phyloP scores from a whole-genome alignment of 1,284 basidiomycete species.

The Polyporus tsugae region DNA sequence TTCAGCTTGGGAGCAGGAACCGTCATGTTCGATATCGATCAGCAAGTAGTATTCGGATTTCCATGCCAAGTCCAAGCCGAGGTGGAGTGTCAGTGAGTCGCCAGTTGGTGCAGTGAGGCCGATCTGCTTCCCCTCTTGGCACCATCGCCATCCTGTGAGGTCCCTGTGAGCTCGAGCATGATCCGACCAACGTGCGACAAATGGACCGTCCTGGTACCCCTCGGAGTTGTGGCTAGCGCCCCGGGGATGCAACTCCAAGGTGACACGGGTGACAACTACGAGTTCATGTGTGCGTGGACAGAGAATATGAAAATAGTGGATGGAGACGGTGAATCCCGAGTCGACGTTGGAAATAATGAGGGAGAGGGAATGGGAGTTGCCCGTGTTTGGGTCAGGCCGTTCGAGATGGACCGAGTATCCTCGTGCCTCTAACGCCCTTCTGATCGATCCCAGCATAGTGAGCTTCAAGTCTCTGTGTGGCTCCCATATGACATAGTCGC shows the following conservation, averaged over 20 bases:
- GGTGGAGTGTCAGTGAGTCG: not conserved
- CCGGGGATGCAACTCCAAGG: not conserved
- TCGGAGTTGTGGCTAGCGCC: not conserved
- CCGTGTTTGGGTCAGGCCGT: not conserved
- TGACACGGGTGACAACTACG: not conserved
- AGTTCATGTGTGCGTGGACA: too few species aligned
- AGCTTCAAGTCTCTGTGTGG: not conserved
- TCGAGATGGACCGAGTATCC: not conserved
- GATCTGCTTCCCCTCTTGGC: not conserved
- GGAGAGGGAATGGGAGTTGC: not conserved
- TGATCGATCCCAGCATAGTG: not conserved
- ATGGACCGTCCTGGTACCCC: not conserved
- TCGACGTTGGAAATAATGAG: not conserved
- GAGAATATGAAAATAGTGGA: not conserved
- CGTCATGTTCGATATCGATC: not conserved
- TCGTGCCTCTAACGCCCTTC: not conserved
- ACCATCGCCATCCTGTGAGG: not conserved
- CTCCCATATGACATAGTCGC: too few species aligned
- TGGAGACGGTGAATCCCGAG: not conserved
- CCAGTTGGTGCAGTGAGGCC: not conserved
- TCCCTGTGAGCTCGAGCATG: too few species aligned
- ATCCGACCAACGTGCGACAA: not conserved
- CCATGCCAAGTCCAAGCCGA: not conserved
- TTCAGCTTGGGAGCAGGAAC: not conserved
- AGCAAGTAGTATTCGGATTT: not conserved